Conservation (phyloP, 371 early-diverging fungal genomes). For the Gilbertella persicaria region DNA sequence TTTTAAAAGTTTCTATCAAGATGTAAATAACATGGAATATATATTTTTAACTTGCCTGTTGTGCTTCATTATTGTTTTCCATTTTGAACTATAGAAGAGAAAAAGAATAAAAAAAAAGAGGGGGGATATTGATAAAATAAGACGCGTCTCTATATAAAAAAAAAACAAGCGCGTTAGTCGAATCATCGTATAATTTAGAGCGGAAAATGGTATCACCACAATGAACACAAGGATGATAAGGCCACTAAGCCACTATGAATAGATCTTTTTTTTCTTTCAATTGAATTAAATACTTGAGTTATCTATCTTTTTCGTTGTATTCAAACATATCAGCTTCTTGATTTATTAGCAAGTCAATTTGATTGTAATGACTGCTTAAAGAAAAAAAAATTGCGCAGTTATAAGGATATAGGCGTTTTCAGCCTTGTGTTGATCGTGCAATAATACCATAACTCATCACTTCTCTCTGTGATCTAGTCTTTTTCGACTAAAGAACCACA, state of each 20-base stretch:
- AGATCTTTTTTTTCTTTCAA: too few species aligned
- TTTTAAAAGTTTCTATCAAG: slow-evolving; percentile 17
- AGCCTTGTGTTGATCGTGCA: too few species aligned
- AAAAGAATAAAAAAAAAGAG: background rate
- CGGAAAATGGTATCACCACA: slow-evolving; percentile 21
- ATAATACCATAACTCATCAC: too few species aligned
- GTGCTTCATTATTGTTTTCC: background rate
- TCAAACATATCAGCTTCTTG: too few species aligned
- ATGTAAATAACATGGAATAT: background rate
- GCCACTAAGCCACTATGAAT: background rate
- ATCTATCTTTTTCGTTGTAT: too few species aligned
- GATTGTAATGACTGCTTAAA: too few species aligned
- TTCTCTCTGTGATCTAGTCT: too few species aligned
- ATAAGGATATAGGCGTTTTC: too few species aligned
- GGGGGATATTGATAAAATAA: background rate
- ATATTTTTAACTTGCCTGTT: background rate
- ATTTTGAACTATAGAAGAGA: background rate
- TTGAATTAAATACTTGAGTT: too few species aligned
- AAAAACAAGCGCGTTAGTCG: background rate
- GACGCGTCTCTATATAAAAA: background rate
- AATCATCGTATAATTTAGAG: background rate
- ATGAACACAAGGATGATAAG: slow-evolving; percentile 23
- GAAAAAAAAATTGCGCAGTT: too few species aligned
- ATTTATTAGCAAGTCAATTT: too few species aligned
- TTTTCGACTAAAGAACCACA: too few species aligned